Conservation (phyloP, 2,329 filamentous ascomycete genomes). For the Paracoccidioides brasiliensis region DNA sequence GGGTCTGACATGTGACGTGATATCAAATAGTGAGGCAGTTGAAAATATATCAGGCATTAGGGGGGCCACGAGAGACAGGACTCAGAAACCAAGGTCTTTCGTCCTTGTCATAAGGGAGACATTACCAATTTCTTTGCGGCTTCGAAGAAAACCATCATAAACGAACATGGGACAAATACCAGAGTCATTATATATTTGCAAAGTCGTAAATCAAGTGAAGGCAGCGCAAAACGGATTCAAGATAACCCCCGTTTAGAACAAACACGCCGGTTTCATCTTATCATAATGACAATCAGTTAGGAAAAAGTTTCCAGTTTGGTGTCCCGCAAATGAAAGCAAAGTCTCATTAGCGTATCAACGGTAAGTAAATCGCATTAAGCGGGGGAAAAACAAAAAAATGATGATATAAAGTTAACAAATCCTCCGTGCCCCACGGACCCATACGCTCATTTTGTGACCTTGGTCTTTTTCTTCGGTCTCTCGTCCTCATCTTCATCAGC, state of each 20-base stretch:
- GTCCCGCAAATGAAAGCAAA: background rate
- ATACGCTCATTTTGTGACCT: slow-evolving; percentile 27
- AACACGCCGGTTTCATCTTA: background rate
- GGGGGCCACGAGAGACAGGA: no score
- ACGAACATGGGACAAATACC: no score
- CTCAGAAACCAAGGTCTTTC: no score
- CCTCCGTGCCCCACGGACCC: background rate
- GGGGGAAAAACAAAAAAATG: background rate
- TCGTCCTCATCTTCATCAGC: slow-evolving; percentile 37
- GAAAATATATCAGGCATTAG: no score
- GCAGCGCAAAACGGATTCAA: background rate
- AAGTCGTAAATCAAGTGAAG: background rate
- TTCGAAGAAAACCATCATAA: no score
- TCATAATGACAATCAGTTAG: background rate
- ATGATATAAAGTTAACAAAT: slow-evolving; percentile 1
- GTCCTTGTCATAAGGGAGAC: no score
- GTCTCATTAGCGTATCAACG: no score
- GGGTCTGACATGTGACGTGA: background rate
- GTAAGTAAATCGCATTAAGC: no score
- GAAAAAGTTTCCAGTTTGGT: background rate
- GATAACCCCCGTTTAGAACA: background rate
- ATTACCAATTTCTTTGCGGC: no score
- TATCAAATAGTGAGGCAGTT: background rate
- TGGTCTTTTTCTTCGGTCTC: slow-evolving; percentile 53
- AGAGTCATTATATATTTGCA: no score